Percentiles rank a stretch among this genome's conserved stretches.
Evolutionary conservation across 257 asterid species (phyloP).

Genomic region (Thymus quinquecostatus): DNA sequence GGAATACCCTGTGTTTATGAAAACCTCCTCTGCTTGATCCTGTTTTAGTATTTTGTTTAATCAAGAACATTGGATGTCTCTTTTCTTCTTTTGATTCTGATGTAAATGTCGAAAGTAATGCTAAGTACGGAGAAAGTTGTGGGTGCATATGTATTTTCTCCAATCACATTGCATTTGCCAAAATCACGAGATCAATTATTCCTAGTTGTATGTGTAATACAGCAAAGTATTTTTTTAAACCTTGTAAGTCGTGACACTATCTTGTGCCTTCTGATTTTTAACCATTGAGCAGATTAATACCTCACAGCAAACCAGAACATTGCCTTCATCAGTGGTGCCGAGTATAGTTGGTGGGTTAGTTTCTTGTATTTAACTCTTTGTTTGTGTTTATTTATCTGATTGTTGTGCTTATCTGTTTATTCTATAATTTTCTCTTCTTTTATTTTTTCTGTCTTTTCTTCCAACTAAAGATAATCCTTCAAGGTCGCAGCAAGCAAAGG

Average conservation of each 20-base stretch:
- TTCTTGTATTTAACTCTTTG: slow-evolving; percentile 25
- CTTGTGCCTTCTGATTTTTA: slow-evolving; percentile 26
- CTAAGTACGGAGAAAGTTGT: neutral
- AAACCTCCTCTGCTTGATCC: neutral
- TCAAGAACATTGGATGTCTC: neutral
- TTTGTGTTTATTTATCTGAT: neutral
- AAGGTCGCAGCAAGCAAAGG: slow-evolving; percentile 51
- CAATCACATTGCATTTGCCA: slow-evolving; percentile 1
- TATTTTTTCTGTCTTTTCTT: slow-evolving; percentile 9
- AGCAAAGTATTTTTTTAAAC: neutral
- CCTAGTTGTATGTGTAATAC: neutral
- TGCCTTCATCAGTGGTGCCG: slow-evolving; percentile 46
- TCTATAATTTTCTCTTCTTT: slow-evolving; percentile 4
- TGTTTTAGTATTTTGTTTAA: slow-evolving; percentile 12
- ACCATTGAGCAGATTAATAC: slow-evolving; percentile 40
- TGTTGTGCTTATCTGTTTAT: slow-evolving; percentile 19
- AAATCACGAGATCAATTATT: slow-evolving; percentile 1
- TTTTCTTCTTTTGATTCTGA: slow-evolving; percentile 13
- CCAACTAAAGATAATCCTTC: slow-evolving; percentile 42
- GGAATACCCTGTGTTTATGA: neutral
- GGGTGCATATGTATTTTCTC: neutral
- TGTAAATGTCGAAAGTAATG: slow-evolving; percentile 4
- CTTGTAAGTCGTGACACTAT: slow-evolving; percentile 26
- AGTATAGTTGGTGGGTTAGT: slow-evolving; percentile 49
- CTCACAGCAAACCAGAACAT: slow-evolving; percentile 34